phyloP scores from a whole-genome alignment of 768 basidiomycete species.

The Russula sp. region DNA sequence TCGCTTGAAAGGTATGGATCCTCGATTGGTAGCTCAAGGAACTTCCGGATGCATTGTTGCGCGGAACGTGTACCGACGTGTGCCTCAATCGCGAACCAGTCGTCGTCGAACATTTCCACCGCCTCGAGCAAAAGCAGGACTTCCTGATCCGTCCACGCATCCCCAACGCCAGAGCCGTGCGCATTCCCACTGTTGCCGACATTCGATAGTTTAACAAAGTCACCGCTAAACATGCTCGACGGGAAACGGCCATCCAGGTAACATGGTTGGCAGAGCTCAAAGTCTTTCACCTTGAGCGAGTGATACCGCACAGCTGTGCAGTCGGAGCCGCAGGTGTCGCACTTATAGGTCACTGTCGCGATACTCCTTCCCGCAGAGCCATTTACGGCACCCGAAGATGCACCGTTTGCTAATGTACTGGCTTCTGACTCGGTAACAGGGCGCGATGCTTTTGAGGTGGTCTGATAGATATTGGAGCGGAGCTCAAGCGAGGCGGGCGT shows the following conservation, averaged over 20 bases:
- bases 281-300: slow-evolving; percentile 85
- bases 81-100: slow-evolving; percentile 88
- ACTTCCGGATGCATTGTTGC: slow-evolving; percentile 93
- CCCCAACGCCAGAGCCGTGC: slow-evolving; percentile 35
- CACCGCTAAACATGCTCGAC: slow-evolving; percentile 90
- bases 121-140: slow-evolving; percentile 85
- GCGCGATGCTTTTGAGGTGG: slow-evolving; percentile 75
- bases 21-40: slow-evolving; percentile 94
- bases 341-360: slow-evolving; percentile 54
- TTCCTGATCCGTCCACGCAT: slow-evolving; percentile 89
- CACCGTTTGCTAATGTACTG: slow-evolving; percentile 48
- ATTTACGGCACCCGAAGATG: slow-evolving; percentile 37
- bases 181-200: slow-evolving; percentile 28
- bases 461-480: slow-evolving; percentile 82
- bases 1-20: slow-evolving; percentile 82
- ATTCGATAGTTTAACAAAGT: slow-evolving; percentile 81
- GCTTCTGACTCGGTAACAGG: slow-evolving; percentile 65
- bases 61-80: slow-evolving; percentile 88
- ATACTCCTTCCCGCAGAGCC: slow-evolving; percentile 29
- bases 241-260: slow-evolving; percentile 98
- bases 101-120: slow-evolving; percentile 97
- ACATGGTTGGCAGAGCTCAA: slow-evolving; percentile 85
- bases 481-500: slow-evolving; percentile 77
- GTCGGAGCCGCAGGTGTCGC: slow-evolving; percentile 93
- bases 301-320: slow-evolving; percentile 87